Base-by-base conservation (phyloP, 306 rosid species). In the Begonia fuchsioides region DNA sequence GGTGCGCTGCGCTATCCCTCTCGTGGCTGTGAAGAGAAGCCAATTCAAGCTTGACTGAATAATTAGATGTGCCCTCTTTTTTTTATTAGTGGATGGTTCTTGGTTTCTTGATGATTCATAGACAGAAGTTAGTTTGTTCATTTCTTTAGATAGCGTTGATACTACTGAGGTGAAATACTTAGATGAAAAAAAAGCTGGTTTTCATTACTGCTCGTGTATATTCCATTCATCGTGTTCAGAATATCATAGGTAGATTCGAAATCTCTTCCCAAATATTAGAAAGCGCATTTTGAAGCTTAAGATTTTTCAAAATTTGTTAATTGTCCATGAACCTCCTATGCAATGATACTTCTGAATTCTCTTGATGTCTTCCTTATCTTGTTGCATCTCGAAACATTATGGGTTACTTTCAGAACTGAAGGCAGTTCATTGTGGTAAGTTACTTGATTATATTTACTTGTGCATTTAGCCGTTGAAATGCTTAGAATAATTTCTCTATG, bases 221-320 rank as follows among this genome's bases (percentile, higher is more conserved):
- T 75, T 86, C 81, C 66, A 56, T 72, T 68, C 65, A 55, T 68
- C 73, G 64, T 70, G 73, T 69, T 58, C 59, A 60, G 72, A 69
- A 66, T 55, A 26, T 26, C 8, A 69, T 72, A 70, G 80, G 70
- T 67, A 69, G 60, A 63, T 79, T 63, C 56, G 66, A 56, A 65
- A 68, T 74, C 69, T 58, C 53, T 72, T 68, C 60, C 47, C 53
- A 62, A 51, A 73, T 70, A 67, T 56, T 67, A 74, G 68, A 60
- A 67, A 53, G 58, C 54, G 51, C 73, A 71, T 65, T 74, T 76
- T 71, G 67, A 74, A 79, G 82, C 68, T 67, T 67, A 49, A 52
- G 53, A 52, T 62, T 67, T 67, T 65, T 57, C 19, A 12, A 9
- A 11, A 55, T 3, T 55, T 9, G 38, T 13, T 32, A 26, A 1